Conservation (phyloP, 257 asterid species). For the Cruciata laevipes region DNA sequence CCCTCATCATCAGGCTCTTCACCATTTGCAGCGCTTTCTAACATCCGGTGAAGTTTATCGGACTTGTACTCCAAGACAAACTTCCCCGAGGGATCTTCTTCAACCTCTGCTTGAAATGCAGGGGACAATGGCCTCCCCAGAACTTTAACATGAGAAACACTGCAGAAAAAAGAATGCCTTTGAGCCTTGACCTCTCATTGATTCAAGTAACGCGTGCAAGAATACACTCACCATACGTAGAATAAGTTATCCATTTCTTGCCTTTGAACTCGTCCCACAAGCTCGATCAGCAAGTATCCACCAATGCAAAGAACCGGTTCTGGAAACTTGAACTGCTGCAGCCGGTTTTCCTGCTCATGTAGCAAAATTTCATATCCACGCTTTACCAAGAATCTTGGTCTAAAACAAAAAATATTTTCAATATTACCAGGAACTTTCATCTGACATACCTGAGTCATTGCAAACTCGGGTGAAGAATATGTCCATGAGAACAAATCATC, state of each 20-base stretch:
- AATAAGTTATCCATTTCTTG: conserved; percentile 51
- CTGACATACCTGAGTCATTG: conserved; percentile 57
- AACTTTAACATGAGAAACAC: conserved; percentile 57
- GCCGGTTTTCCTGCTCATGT: conserved; percentile 49
- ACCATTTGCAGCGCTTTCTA: conserved; percentile 19
- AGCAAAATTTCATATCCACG: conserved; percentile 8
- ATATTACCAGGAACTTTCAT: not conserved
- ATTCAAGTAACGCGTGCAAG: not conserved
- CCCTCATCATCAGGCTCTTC: conserved; percentile 15
- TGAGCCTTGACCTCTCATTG: not conserved
- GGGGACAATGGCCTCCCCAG: conserved; percentile 55
- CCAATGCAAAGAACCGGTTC: conserved; percentile 68
- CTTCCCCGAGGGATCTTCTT: conserved; percentile 36
- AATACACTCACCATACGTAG: conserved; percentile 60
- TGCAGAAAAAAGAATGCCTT: conserved; percentile 21
- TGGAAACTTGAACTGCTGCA: conserved; percentile 80
- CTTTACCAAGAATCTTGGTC: not conserved
- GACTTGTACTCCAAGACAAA: conserved; percentile 36
- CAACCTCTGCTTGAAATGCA: conserved; percentile 41
- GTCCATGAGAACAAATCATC: conserved; percentile 82
- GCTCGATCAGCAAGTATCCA: conserved; percentile 70
- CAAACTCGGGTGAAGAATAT: conserved; percentile 56
- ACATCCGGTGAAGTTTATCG: conserved; percentile 22
- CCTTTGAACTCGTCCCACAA: conserved; percentile 63
- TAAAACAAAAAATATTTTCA: not conserved